Conservation (phyloP, 2,329 filamentous ascomycete genomes). For the Didymella segeticola region DNA sequence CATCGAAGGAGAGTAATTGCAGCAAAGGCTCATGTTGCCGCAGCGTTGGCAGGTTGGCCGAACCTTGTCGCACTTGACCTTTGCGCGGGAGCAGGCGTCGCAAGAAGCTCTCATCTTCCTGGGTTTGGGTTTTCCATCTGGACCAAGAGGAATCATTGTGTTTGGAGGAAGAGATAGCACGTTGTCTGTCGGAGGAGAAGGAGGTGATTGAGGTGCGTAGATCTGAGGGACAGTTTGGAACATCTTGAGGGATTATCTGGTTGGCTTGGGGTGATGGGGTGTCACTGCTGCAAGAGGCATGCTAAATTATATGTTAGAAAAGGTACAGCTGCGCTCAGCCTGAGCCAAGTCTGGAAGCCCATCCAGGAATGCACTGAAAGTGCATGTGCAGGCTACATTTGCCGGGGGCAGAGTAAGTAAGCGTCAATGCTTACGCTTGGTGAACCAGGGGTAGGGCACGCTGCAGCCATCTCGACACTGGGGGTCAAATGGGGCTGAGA, state of each 20-base stretch:
- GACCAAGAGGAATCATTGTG: constrained; percentile 29
- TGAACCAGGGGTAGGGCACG: constrained; percentile 34
- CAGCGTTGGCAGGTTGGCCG: constrained; percentile 47
- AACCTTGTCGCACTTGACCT: constrained; percentile 49
- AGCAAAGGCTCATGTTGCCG: constrained; percentile 48
- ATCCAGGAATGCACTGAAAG: constrained; percentile 31
- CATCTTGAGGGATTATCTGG: constrained; percentile 30
- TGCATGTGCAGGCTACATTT: constrained; percentile 32
- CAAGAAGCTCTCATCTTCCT: constrained; percentile 49
- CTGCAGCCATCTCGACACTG: constrained; percentile 39
- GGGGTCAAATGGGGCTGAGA: constrained; percentile 44
- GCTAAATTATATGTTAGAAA: constrained; percentile 39
- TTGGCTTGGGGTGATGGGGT: constrained; percentile 21
- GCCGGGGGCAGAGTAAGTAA: constrained; percentile 33
- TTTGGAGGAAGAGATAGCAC: constrained; percentile 31
- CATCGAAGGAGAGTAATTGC: constrained; percentile 50
- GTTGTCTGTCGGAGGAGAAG: constrained; percentile 34
- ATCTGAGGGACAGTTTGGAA: constrained; percentile 40
- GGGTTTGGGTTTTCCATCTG: constrained; percentile 38
- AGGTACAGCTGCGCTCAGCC: constrained; percentile 24
- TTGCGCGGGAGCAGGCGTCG: constrained; percentile 48
- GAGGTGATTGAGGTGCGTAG: constrained; percentile 29
- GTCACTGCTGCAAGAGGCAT: constrained; percentile 26
- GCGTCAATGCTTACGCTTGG: constrained; percentile 42
- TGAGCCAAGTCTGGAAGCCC: constrained; percentile 28